A percentile compares a stretch with the other conserved stretches of the same genome.
phyloP scores from a whole-genome alignment of 192 early-diverging fungal genomes.

The Backusella circina region DNA sequence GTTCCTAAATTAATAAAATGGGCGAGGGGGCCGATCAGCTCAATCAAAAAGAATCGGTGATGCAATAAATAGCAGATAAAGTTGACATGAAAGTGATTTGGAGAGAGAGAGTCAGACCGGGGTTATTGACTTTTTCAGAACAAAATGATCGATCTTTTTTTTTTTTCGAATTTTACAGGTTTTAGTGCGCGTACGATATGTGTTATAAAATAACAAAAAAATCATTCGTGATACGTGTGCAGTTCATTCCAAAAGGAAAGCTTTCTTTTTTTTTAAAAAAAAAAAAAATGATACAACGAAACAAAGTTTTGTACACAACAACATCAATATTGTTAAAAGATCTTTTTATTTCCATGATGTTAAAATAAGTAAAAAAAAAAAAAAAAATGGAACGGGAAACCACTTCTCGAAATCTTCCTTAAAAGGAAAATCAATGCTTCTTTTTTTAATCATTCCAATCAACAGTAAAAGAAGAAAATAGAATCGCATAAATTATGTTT shows the following conservation, averaged over 20 bases:
- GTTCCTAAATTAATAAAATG: neutral
- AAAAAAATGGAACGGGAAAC: neutral
- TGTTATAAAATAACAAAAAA: neutral
- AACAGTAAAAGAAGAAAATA: neutral
- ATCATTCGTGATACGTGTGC: neutral
- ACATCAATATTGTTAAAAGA: too few relatives aligned
- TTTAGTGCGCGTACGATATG: neutral
- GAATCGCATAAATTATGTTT: neutral
- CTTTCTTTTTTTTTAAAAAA: neutral
- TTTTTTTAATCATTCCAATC: neutral
- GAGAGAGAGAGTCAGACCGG: neutral
- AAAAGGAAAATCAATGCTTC: neutral
- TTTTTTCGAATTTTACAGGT: neutral
- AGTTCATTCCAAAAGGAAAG: neutral
- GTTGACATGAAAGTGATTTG: neutral
- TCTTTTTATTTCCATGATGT: too few relatives aligned
- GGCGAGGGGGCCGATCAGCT: neutral
- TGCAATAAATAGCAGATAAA: neutral
- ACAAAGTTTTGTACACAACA: too few relatives aligned
- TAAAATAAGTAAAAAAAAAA: neutral
- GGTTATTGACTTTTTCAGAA: neutral
- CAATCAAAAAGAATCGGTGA: too few relatives aligned
- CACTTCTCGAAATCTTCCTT: neutral
- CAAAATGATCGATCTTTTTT: neutral
- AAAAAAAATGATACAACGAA: neutral